Percentiles rank a stretch among this genome's conserved stretches.
Evolutionary conservation across 1,139 yeast species (phyloP).

Genomic region (Blastobotrys niveus): DNA sequence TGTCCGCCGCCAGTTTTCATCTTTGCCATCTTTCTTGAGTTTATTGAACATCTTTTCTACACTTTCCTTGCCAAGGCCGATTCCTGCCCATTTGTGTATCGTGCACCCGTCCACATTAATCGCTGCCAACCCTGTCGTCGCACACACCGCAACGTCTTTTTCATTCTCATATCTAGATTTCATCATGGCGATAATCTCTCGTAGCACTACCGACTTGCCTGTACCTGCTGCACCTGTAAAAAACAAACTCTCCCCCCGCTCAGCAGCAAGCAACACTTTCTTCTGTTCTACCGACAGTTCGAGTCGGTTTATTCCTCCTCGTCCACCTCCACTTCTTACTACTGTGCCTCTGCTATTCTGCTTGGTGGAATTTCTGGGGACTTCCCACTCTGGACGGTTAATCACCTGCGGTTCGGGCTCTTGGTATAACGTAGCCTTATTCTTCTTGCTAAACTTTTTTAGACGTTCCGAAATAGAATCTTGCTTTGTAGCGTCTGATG

Average conservation of each 20-base stretch:
- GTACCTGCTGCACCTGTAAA: constrained; percentile 97
- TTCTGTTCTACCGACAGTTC: constrained; percentile 32
- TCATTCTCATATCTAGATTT: constrained; percentile 34
- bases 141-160: constrained; percentile 57
- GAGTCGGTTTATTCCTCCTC: constrained; percentile 18
- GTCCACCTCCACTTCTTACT: constrained; percentile 1
- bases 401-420: background rate
- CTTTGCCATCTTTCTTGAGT: constrained; percentile 1
- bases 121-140: constrained; percentile 79
- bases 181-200: constrained; percentile 48
- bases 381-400: background rate
- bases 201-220: constrained; percentile 76
- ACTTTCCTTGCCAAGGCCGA: constrained; percentile 57
- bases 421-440: too few species aligned
- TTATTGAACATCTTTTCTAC: background rate
- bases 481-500: too few species aligned
- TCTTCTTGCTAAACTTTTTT: too few species aligned
- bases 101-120: constrained; percentile 82
- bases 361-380: too few species aligned
- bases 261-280: constrained; percentile 15
- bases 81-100: constrained; percentile 68
- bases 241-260: constrained; percentile 38
- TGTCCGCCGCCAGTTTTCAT: constrained; percentile 63
- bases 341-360: too few species aligned
- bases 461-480: too few species aligned